These are phyloP conservation scores for Mycosarcoma maydis DNA, from an alignment of 1,284 basidiomycete species.

Conservation along the genomic window DNA sequence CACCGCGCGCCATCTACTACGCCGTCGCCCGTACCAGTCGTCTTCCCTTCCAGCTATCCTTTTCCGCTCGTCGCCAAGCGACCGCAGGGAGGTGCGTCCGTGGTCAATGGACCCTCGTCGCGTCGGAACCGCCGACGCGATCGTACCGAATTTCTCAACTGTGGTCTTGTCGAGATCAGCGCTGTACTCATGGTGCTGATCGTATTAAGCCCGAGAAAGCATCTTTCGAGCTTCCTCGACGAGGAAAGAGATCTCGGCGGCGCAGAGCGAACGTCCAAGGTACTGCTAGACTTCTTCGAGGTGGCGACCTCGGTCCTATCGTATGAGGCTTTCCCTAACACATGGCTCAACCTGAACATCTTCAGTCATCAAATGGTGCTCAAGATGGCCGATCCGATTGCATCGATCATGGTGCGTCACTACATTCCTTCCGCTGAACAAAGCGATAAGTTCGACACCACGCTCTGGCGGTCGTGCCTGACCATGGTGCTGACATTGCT, in stretches of 20 bases:
- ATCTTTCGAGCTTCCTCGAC: constrained; percentile 79
- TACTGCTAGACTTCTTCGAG: constrained; percentile 82
- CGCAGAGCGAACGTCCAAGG: constrained; percentile 71
- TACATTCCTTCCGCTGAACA: constrained; percentile 78
- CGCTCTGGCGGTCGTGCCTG: constrained; percentile 84
- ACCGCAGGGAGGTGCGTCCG: constrained; percentile 69
- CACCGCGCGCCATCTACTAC: constrained; percentile 72
- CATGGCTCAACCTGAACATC: constrained; percentile 92
- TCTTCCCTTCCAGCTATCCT: constrained; percentile 92
- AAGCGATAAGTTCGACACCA: constrained; percentile 77
- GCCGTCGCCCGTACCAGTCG: constrained; percentile 77
- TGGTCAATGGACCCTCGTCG: constrained; percentile 44
- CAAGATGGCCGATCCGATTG: constrained; percentile 85
- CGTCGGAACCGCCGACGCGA: constrained; percentile 41
- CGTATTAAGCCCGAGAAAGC: constrained; percentile 79
- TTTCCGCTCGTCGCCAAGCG: constrained; percentile 81
- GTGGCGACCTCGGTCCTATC: constrained; percentile 83
- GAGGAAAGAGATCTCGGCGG: constrained; percentile 61
- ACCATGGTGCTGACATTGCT: constrained; percentile 84
- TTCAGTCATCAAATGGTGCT: constrained; percentile 87
- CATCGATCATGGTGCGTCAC: constrained; percentile 78
- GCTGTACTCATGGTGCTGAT: constrained; percentile 85
- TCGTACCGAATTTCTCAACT: constrained; percentile 72
- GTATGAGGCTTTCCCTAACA: constrained; percentile 87
- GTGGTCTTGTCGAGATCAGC: constrained; percentile 84